These are phyloP conservation scores for Vaccinium corymbosum DNA, from an alignment of 148 eudicot species.

Conservation along the genomic window DNA sequence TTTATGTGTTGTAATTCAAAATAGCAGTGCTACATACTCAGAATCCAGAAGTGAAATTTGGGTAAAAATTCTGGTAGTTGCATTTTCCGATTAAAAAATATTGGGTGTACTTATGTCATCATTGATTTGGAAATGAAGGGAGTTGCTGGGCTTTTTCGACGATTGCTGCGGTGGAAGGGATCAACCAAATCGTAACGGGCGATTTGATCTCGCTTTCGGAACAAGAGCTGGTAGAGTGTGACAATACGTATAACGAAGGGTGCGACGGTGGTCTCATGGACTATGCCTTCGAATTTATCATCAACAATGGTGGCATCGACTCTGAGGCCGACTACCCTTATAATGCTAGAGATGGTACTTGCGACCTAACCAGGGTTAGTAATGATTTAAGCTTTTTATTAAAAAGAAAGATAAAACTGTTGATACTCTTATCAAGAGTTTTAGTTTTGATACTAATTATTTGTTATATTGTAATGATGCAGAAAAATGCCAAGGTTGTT, in stretches of 20 bases:
- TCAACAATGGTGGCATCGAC: conserved; percentile 86
- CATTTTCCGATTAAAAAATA: neutral
- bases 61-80: too few species aligned
- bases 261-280: conserved; percentile 96
- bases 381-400: neutral
- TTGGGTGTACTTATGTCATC: neutral
- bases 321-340: conserved; percentile 81
- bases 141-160: conserved; percentile 97
- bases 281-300: conserved; percentile 73
- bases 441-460: neutral
- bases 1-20: neutral
- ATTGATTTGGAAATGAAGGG: conserved; percentile 38
- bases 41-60: too few species aligned
- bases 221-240: conserved; percentile 89
- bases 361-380: conserved; percentile 62
- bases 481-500: conserved; percentile 84
- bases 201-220: conserved; percentile 70
- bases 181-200: conserved; percentile 74
- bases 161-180: conserved; percentile 75
- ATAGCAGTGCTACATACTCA: too few species aligned
- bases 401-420: neutral
- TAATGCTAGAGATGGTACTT: conserved; percentile 49
- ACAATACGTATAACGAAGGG: conserved; percentile 66
- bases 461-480: conserved; percentile 12
- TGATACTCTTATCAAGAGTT: neutral